Conservation (phyloP, 2,329 filamentous ascomycete species). For the Aspergillus transmontanensis region DNA sequence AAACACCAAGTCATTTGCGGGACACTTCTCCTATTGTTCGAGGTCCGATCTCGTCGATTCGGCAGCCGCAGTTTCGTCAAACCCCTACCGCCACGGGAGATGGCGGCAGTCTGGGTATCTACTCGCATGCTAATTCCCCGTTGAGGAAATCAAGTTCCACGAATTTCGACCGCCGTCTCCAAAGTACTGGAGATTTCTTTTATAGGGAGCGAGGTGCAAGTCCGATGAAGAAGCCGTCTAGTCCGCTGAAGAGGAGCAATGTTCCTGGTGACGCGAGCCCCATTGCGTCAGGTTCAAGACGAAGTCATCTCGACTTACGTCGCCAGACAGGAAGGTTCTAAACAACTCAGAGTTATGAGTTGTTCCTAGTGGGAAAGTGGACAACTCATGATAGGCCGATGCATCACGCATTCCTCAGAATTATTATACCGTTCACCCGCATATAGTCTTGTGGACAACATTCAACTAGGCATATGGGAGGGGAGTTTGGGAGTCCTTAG, state of each 20-base stretch:
- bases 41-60: slow-evolving; percentile 48
- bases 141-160: slow-evolving; percentile 74
- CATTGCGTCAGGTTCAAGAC: slow-evolving; percentile 36
- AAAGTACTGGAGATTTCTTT: slow-evolving; percentile 42
- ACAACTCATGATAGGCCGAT: slow-evolving; percentile 8
- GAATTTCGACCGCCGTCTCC: slow-evolving; percentile 49
- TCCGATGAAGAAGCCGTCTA: slow-evolving; percentile 42
- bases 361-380: slow-evolving; percentile 2
- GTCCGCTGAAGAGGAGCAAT: slow-evolving; percentile 48
- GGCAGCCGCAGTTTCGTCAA: slow-evolving; percentile 57
- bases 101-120: slow-evolving; percentile 80
- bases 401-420: slow-evolving; percentile 5
- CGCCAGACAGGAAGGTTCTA: slow-evolving; percentile 36
- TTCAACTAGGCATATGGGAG: background rate
- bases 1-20: slow-evolving; percentile 50
- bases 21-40: slow-evolving; percentile 50
- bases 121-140: slow-evolving; percentile 78
- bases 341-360: slow-evolving; percentile 3
- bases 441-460: slow-evolving; percentile 5
- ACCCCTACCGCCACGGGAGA: slow-evolving; percentile 52
- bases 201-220: slow-evolving; percentile 39
- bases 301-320: slow-evolving; percentile 31
- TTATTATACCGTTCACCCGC: background rate
- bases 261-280: slow-evolving; percentile 40
- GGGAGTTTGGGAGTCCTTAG: background rate